phyloP scores from a whole-genome alignment of 352 stramenopile genomes.

The Phytophthora constricta region DNA sequence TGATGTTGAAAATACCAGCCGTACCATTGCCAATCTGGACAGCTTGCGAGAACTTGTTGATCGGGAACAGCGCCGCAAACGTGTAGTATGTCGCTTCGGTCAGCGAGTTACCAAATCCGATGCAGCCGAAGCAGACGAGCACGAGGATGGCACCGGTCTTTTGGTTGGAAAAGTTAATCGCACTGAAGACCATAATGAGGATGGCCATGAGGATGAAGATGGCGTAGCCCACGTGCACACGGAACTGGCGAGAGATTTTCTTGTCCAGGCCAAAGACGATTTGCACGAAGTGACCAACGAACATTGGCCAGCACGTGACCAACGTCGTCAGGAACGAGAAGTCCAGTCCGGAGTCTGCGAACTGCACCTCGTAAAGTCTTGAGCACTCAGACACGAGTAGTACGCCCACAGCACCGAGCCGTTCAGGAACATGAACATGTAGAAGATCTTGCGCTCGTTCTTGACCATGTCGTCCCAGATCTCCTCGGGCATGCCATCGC shows the following conservation, averaged over 20 bases:
- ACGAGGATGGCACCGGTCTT: conserved; percentile 59
- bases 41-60: conserved; percentile 70
- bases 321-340: conserved; percentile 79
- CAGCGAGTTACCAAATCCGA: conserved; percentile 64
- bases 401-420: conserved; percentile 75
- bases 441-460: conserved; percentile 65
- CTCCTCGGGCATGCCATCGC: conserved; percentile 58
- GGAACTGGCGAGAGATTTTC: conserved; percentile 46
- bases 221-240: conserved; percentile 55
- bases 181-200: conserved; percentile 71
- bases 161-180: conserved; percentile 51
- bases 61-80: conserved; percentile 62
- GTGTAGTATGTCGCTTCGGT: conserved; percentile 69
- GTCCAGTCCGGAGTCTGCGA: conserved; percentile 53
- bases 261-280: conserved; percentile 69
- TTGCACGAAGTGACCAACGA: conserved; percentile 56
- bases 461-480: conserved; percentile 66
- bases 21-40: conserved; percentile 68
- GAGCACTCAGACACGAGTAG: conserved; percentile 75
- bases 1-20: conserved; percentile 62
- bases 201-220: conserved; percentile 64
- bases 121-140: conserved; percentile 57
- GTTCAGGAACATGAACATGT: conserved; percentile 74
- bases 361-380: conserved; percentile 63
- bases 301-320: conserved; percentile 64